Evolutionary conservation across 2,329 filamentous ascomycete genomes (phyloP), one percentile per base, ranked within the genome.

Genomic region (Beauveria sp.): DNA sequence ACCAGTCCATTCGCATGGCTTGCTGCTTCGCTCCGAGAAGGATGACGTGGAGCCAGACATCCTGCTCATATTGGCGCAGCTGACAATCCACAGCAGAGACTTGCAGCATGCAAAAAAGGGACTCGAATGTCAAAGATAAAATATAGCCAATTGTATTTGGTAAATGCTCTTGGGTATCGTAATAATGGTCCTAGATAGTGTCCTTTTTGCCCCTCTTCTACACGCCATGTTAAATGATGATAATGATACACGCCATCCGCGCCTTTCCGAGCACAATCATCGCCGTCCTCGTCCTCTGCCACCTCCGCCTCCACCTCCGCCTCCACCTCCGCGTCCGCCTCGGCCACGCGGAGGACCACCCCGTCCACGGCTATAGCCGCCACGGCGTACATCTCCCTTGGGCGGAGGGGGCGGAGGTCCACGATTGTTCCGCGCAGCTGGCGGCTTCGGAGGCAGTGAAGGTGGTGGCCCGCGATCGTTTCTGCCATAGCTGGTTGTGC

Each of bases 271-370:
- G 18, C 31, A 60, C 12, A 4, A 18, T 61, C 28, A 51, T 42
- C 55, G 45, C 20, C 16, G 46, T 16, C 55, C 55, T 22, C 55
- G 40, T 18, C 56, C 67, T 40, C 63, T 62, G 46, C 67, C 59
- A 7, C 70, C 67, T 67, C 69, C 31, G 9, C 31, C 28, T 31
- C 28, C 28, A 31, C 67, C 22, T 24, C 22, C 22, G 20, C 71
- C 71, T 20, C 66, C 48, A 12, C 63, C 63, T 49, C 64, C 62
- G 40, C 69, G 68, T 38, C 70, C 65, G 31, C 71, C 67, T 49
- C 71, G 53, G 16, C 70, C 48, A 34, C 58, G 58, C 20, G 48
- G 26, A 9, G 58, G 49, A 34, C 58, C 58, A 28, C 50, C 42
- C 5, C 50, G 50, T 54, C 50, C 59, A 26, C 50, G 59, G 18